Evolutionary conservation across 371 early-diverging fungal species (phyloP), one percentile per base, ranked within the genome.

Genomic region (Fennellomyces sp.): DNA sequence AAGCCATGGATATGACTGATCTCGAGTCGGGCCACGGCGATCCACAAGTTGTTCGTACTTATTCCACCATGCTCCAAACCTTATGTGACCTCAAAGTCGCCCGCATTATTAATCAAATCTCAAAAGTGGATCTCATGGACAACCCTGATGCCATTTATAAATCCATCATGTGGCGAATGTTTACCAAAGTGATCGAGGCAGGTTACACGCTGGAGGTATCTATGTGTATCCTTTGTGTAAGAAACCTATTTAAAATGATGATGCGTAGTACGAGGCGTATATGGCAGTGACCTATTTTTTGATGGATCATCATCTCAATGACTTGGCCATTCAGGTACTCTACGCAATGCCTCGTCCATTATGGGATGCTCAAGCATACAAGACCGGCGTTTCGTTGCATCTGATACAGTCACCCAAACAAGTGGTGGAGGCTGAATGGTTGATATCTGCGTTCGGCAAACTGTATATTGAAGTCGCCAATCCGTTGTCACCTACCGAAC

Each of bases 141-240:
- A 35, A 50, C 8, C 54, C 60, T 11, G 47, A 56, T 23, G 39
- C 62, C 10, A 68, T 78, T n/a, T 35, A 65, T 4, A 30, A 70
- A 15, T 66, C 61, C 7, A 42, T 78, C 12, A 50, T 78, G 11
- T 78, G 75, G 75, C 60, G 63, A 2, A 45, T 78, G 28, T 72
- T 74, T 60, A 65, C 72, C 23, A 72, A 72, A 56, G 73, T 78
- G 7, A 58, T 78, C 3, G 72, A 75, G n/a, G 58, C 75, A 35
- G 78, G 78, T 3, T 72, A 72, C 56, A 63, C 52, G 12, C 39
- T 78, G 30, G 63, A 74, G 68, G 75, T 72, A 68, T 26, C 8
- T n/a, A 12, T 52, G 5, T 52, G 13, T 23, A 30, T 15, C 15
- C 3, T 5, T 30, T 15, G 45, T 1, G 17, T 1, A 35, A 31